Conservation (phyloP, 768 basidiomycete genomes). For the Lepiota subincarnata region DNA sequence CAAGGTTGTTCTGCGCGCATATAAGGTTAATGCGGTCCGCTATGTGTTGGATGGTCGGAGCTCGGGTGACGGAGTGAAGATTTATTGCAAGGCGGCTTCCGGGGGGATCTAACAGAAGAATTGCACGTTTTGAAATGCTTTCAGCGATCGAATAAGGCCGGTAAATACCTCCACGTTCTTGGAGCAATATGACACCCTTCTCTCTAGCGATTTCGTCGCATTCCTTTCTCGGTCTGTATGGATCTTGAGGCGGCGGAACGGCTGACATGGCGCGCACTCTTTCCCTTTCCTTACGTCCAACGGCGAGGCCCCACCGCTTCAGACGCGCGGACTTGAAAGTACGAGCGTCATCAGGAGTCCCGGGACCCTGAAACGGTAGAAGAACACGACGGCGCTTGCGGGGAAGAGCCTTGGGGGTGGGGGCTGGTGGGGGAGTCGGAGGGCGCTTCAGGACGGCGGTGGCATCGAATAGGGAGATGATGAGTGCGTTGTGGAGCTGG, state of each 20-base stretch:
- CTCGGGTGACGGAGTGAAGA: slow-evolving; percentile 68
- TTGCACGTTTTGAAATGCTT: not conserved
- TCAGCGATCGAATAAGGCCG: not conserved
- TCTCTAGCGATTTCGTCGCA: slow-evolving; percentile 69
- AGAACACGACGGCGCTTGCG: slow-evolving; percentile 68
- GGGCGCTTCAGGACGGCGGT: slow-evolving; percentile 64
- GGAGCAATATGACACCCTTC: slow-evolving; percentile 58
- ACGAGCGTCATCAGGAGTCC: slow-evolving; percentile 45
- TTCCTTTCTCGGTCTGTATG: slow-evolving; percentile 41
- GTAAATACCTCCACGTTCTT: slow-evolving; percentile 60
- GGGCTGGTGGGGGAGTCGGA: slow-evolving; percentile 61
- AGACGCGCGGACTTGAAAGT: slow-evolving; percentile 59
- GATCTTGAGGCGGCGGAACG: slow-evolving; percentile 35
- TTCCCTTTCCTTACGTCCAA: slow-evolving; percentile 74
- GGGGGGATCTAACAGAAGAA: slow-evolving; percentile 49
- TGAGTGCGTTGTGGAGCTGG: slow-evolving; percentile 78
- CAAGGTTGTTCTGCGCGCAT: slow-evolving; percentile 71
- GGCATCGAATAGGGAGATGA: slow-evolving; percentile 80
- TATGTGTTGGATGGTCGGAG: slow-evolving; percentile 72
- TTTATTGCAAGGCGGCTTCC: slow-evolving; percentile 71
- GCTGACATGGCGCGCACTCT: slow-evolving; percentile 51
- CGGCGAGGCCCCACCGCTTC: slow-evolving; percentile 69
- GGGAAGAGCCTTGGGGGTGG: slow-evolving; percentile 54
- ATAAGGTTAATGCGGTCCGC: slow-evolving; percentile 78
- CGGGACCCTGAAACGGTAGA: slow-evolving; percentile 70